phyloP scores from a whole-genome alignment of 495 filamentous ascomycete genomes.

The Penicillium antarcticum region DNA sequence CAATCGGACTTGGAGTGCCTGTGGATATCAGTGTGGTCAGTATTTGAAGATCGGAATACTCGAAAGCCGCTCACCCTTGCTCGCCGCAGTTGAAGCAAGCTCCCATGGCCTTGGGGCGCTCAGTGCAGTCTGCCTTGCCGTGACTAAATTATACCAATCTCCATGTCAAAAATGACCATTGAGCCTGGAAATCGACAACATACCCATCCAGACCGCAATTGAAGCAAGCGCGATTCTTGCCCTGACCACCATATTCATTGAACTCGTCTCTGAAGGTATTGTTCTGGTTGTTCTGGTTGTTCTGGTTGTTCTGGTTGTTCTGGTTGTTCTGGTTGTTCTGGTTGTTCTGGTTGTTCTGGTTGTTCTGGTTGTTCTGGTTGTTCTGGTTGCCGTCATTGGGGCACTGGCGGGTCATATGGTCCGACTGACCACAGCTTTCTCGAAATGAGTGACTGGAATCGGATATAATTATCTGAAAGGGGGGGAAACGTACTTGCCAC shows the following conservation, averaged over 20 bases:
- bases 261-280: not conserved
- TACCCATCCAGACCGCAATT: conserved; percentile 76
- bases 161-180: not conserved
- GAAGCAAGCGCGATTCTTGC: conserved; percentile 54
- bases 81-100: conserved; percentile 19
- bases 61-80: conserved; percentile 4
- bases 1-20: conserved; percentile 62
- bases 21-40: not conserved
- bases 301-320: no score
- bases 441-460: conserved; percentile 2
- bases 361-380: no score
- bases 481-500: conserved; percentile 33
- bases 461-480: not conserved
- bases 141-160: not conserved
- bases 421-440: conserved; percentile 52
- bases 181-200: conserved; percentile 7
- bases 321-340: no score
- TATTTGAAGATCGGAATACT: not conserved
- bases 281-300: not conserved
- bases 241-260: not conserved
- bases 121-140: conserved; percentile 7
- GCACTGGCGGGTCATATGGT: conserved; percentile 60
- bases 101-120: not conserved
- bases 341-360: no score
- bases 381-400: conserved; percentile 35